Conservation (phyloP, 176 grass and related monocot genomes). For the Hordeum marinum region DNA sequence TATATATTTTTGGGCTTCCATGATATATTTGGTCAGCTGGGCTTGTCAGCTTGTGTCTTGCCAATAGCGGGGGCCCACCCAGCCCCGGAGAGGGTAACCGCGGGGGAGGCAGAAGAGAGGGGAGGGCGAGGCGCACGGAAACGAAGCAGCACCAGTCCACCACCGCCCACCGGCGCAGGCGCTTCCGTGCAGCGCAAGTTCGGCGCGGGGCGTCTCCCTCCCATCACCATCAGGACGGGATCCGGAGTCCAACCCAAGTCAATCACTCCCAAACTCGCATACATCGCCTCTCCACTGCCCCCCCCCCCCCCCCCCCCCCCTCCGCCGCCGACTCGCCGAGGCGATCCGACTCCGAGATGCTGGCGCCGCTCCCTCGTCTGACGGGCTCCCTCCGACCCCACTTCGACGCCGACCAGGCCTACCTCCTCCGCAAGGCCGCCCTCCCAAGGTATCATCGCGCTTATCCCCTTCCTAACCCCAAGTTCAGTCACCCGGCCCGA, state of each 20-base stretch:
- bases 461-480: not conserved
- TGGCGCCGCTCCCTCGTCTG: slow-evolving; percentile 75
- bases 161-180: slow-evolving; percentile 7
- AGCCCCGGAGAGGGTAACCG: too few species aligned
- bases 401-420: slow-evolving; percentile 81
- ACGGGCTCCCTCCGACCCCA: slow-evolving; percentile 67
- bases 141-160: not conserved
- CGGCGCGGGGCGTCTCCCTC: not conserved
- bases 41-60: too few species aligned
- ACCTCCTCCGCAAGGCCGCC: slow-evolving; percentile 76
- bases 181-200: slow-evolving; percentile 17
- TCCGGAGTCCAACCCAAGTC: not conserved
- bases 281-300: not conserved
- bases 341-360: slow-evolving; percentile 46
- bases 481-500: not conserved
- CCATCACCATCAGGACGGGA: not conserved
- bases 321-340: not conserved
- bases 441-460: slow-evolving; percentile 44
- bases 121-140: not conserved
- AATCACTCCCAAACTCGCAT: not conserved
- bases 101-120: not conserved
- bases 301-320: not conserved
- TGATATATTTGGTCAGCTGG: too few species aligned
- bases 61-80: too few species aligned
- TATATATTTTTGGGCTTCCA: too few species aligned